Evolutionary conservation across 129 eudicot genomes (phyloP).

Genomic region (Glebionis coronaria): DNA sequence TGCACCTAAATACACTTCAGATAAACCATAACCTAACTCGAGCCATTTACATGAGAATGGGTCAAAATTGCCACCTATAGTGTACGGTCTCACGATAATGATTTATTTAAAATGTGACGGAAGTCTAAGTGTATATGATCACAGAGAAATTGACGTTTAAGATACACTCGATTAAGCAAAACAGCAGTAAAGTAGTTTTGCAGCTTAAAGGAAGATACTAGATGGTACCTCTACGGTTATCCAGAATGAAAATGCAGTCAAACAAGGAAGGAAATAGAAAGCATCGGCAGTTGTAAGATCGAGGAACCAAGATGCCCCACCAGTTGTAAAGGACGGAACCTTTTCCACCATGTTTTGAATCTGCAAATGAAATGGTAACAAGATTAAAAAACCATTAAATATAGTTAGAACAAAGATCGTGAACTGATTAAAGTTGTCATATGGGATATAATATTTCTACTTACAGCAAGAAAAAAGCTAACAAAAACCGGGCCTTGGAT

Average conservation of each 20-base stretch:
- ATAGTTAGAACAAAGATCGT: too few relatives aligned
- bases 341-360: conserved; percentile 87
- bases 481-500: conserved; percentile 75
- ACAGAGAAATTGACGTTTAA: not conserved
- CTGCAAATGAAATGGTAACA: conserved; percentile 36
- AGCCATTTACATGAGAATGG: not conserved
- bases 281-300: conserved; percentile 89
- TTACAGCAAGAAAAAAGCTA: conserved; percentile 90
- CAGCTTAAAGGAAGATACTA: not conserved
- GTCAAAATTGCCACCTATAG: too few relatives aligned
- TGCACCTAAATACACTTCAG: not conserved
- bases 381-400: not conserved
- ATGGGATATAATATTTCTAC: conserved; percentile 17
- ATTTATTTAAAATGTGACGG: not conserved
- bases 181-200: not conserved
- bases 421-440: conserved; percentile 2
- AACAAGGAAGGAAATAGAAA: conserved; percentile 63
- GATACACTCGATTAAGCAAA: not conserved
- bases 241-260: conserved; percentile 79
- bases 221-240: conserved; percentile 69
- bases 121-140: not conserved
- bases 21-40: not conserved
- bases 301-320: conserved; percentile 79
- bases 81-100: not conserved
- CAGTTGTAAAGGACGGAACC: conserved; percentile 78